Evolutionary conservation across 148 eudicot genomes (phyloP), one percentile per base, ranked within the genome.

Genomic region (Camellia japonica): DNA sequence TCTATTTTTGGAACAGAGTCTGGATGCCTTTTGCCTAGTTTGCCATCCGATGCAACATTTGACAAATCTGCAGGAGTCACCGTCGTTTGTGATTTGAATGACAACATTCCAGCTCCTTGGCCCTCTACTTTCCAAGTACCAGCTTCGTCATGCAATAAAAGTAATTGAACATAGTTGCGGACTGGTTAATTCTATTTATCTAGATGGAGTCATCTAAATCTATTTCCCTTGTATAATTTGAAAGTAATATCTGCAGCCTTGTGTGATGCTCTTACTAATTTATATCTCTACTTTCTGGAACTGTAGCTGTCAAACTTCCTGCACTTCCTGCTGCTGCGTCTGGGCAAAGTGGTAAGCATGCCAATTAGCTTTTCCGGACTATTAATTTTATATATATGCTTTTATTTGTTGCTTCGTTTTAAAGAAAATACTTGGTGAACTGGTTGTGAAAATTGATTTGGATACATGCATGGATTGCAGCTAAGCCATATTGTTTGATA

Each of bases 251-350:
- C 74, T 70, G 14, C 52, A 56, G 60, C 12, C 60, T 14, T 56
- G 14, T 56, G 60, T 14, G 12, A 56, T 56, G 19, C 73, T 49
- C 55, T 19, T 49, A 42, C 75, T 79, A 61, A 74, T 74, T 68
- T 79, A 5, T 70, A 68, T 77, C 44, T 55, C 42, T 41, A 61
- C 16, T 61, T 47, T 41, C 66, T 49, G 44, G 64, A 43, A 61
- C 59, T 86, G 86, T 89, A 94, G 98, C 89, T 79, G 80, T 90
- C 73, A 94, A 90, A 63, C 85, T 92, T 76, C 98, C 98, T 68
- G 98, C 97, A 64, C 98, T 94, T 87, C 98, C 97, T 38, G 98
- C 98, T 1, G 97, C 94, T 43, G 94, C 98, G 76, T 92, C 97
- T 69, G 94, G 68, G 68, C 68, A 64, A 64, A 64, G 65, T 55